A percentile compares a stretch with the other conserved stretches of the same genome.
These are phyloP conservation scores for Smittium culicis DNA, from an alignment of 371 early-diverging fungal genomes.

Conservation along the genomic window DNA sequence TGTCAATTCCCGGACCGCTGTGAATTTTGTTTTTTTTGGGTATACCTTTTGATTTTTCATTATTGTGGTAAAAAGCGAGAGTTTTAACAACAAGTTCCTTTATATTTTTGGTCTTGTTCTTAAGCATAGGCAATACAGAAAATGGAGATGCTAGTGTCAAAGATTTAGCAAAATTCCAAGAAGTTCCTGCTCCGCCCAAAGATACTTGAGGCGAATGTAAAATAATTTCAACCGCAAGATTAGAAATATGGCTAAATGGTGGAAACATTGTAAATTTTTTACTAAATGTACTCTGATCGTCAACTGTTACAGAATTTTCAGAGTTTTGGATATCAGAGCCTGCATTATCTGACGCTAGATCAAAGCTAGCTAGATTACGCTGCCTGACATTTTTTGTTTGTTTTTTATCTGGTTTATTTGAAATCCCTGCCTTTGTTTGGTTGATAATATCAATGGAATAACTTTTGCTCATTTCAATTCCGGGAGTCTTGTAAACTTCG, in stretches of 20 bases:
- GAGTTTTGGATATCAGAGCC: not conserved
- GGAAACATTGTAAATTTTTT: slow-evolving; percentile 22
- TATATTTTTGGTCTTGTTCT: slow-evolving; percentile 1
- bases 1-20: slow-evolving; percentile 2
- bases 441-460: not conserved
- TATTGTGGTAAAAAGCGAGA: slow-evolving; percentile 23
- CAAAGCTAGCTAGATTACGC: not conserved
- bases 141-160: slow-evolving; percentile 29
- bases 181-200: slow-evolving; percentile 22
- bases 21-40: slow-evolving; percentile 26
- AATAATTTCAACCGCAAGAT: slow-evolving; percentile 21
- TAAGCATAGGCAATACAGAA: slow-evolving; percentile 9
- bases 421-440: not conserved
- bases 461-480: not conserved
- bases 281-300: not conserved
- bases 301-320: not conserved
- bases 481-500: slow-evolving; percentile 15
- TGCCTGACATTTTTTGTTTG: not conserved
- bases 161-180: slow-evolving; percentile 27
- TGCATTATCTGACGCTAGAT: no score
- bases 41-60: slow-evolving; percentile 23
- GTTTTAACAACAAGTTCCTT: slow-evolving; percentile 15
- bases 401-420: not conserved
- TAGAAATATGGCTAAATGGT: slow-evolving; percentile 32
- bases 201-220: slow-evolving; percentile 24